Evolutionary conservation across 2,329 filamentous ascomycete species (phyloP).

Genomic region (Anisogramma anomala): DNA sequence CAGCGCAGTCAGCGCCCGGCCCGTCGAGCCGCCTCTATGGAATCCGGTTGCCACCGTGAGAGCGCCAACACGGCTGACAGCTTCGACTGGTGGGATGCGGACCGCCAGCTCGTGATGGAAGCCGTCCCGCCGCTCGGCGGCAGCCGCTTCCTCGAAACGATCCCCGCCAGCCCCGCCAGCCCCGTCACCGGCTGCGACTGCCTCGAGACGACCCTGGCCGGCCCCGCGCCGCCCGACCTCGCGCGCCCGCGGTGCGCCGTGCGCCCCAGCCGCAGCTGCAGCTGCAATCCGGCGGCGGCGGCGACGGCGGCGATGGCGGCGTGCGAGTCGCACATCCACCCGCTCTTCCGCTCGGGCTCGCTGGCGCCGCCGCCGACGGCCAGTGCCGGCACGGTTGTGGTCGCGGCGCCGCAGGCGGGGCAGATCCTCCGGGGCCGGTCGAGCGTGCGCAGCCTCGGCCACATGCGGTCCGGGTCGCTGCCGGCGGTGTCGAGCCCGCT

Average conservation of each 20-base stretch:
- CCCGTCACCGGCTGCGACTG: too few species aligned
- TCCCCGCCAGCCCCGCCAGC: constrained; percentile 54
- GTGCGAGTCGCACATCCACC: constrained; percentile 62
- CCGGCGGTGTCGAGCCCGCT: constrained; percentile 37
- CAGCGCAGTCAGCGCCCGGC: constrained; percentile 16
- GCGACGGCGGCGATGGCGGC: constrained; percentile 23
- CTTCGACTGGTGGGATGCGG: constrained; percentile 67
- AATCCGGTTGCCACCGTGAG: constrained; percentile 29
- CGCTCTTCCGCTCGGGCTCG: constrained; percentile 63
- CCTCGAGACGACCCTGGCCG: constrained; percentile 52
- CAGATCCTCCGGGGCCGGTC: constrained; percentile 46
- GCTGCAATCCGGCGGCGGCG: constrained; percentile 34
- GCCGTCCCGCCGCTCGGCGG: constrained; percentile 33
- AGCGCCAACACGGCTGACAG: constrained; percentile 40
- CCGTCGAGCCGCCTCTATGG: constrained; percentile 36
- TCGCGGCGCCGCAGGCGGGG: constrained; percentile 57
- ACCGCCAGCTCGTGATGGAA: constrained; percentile 45
- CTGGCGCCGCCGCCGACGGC: constrained; percentile 53
- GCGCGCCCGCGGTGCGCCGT: constrained; percentile 27
- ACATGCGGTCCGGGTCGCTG: constrained; percentile 46
- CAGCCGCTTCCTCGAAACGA: constrained; percentile 52
- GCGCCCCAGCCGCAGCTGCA: constrained; percentile 39
- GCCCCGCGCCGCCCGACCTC: constrained; percentile 48
- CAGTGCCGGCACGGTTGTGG: constrained; percentile 59
- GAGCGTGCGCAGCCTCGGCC: constrained; percentile 38